Evolutionary conservation across 768 basidiomycete genomes (phyloP), one percentile per base, ranked within the genome.

Genomic region (Calocera cornea): DNA sequence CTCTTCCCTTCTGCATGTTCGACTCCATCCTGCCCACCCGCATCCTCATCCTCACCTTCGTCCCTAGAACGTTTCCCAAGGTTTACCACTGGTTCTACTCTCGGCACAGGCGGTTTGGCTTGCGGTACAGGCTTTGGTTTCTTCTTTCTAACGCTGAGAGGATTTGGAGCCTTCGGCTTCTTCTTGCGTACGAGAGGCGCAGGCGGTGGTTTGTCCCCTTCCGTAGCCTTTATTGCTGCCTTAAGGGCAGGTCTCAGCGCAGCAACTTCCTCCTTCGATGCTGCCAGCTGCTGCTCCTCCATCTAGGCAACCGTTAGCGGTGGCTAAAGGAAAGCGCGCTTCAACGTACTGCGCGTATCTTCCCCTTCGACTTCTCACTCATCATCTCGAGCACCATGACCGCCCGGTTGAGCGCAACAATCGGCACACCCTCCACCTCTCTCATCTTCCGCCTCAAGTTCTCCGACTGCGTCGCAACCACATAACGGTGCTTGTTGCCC

Each of bases 381-480:
- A 92, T 91, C 7, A 92, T 92, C 75, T 95, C 94, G 29, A 98
- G 82, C 22, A 99, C 85, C 84, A 97, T 87, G 12, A 98, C 95
- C 0, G 91, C 86, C 34, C 90, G 89, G 73, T 92, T 95, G 69
- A 97, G 82, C 75, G 97, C 95, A 41, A 98, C 80, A 69, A 98
- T 83, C 0, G 97, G 97, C 0, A 92, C 86, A 1, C 86, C 95
- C 11, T 94, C 89, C 41, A 97, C 82, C 2, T 74, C 76, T 17
- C 94, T 86, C 54, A 98, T 80, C 67, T 80, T 79, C 31, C 78
- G 77, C 2, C 95, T 86, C 1, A 97, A 84, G 3, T 83, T 77
- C 38, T 85, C 82, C 0, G 87, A 90, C 75, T 95, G 92, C 0
- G 91, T 86, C 29, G 92, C 92, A 65, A 97, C 79, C 34, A 92